Evolutionary conservation across 1,284 basidiomycete species (phyloP).

Genomic region (Cryptococcus sp.): DNA sequence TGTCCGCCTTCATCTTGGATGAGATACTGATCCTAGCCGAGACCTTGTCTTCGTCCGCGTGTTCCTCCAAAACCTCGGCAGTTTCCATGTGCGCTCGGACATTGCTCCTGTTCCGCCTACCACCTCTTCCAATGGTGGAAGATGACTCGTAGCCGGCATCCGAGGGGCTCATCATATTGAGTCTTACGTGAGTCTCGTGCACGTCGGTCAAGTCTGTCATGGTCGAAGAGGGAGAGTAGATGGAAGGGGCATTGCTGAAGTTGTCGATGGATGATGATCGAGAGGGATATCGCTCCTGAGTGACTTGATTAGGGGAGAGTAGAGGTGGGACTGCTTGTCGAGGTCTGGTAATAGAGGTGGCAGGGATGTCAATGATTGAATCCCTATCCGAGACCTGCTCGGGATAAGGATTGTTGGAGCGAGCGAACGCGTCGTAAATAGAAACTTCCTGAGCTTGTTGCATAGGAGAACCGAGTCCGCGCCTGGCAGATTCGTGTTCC

Average conservation of each 20-base stretch:
- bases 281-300: neutral
- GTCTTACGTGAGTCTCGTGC: neutral
- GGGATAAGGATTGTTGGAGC: too few relatives aligned
- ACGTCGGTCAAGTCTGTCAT: neutral
- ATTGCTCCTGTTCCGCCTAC: neutral
- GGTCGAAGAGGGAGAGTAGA: neutral
- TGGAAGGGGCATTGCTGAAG: neutral
- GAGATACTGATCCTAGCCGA: constrained; percentile 4
- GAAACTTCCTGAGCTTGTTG: too few relatives aligned
- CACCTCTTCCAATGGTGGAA: neutral
- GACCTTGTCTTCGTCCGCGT: neutral
- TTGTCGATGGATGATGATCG: neutral
- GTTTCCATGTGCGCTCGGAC: neutral
- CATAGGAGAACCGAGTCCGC: too few relatives aligned
- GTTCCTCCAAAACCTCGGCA: neutral
- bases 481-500: too few relatives aligned
- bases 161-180: neutral
- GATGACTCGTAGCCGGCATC: neutral
- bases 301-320: too few relatives aligned
- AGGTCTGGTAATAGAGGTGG: too few relatives aligned
- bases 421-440: too few relatives aligned
- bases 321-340: too few relatives aligned
- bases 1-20: constrained; percentile 29
- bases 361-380: too few relatives aligned
- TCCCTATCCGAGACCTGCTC: too few relatives aligned